phyloP scores from a whole-genome alignment of 2,329 filamentous ascomycete genomes.

The Pseudonectria foliicola region DNA sequence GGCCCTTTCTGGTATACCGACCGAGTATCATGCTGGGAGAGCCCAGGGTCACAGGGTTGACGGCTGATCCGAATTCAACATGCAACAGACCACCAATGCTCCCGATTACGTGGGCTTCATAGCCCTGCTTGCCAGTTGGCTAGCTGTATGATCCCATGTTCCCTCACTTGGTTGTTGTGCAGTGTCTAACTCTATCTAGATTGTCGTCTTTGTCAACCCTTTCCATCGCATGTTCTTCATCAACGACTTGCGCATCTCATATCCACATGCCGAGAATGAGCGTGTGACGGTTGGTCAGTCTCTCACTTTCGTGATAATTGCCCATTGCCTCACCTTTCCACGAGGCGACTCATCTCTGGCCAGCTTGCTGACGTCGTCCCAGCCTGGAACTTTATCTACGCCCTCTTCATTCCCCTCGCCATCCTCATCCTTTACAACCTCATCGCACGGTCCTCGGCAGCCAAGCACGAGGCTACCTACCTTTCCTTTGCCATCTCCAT shows the following conservation, averaged over 20 bases:
- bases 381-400: slow-evolving; percentile 74
- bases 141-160: slow-evolving; percentile 39
- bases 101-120: slow-evolving; percentile 79
- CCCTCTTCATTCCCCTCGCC: slow-evolving; percentile 62
- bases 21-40: no score
- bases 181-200: slow-evolving; percentile 15
- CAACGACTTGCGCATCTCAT: slow-evolving; percentile 76
- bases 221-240: slow-evolving; percentile 95
- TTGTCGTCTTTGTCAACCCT: slow-evolving; percentile 51
- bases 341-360: background rate
- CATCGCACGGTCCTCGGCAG: slow-evolving; percentile 52
- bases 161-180: slow-evolving; percentile 1
- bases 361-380: background rate
- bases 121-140: slow-evolving; percentile 60
- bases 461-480: slow-evolving; percentile 80
- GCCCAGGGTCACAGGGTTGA: no score
- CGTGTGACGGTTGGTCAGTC: slow-evolving; percentile 69
- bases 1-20: no score
- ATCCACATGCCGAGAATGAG: slow-evolving; percentile 77
- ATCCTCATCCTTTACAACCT: slow-evolving; percentile 61
- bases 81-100: slow-evolving; percentile 67
- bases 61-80: background rate
- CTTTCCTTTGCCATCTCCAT: slow-evolving; percentile 74
- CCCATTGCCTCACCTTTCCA: background rate
- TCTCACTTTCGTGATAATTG: no score